phyloP scores from a whole-genome alignment of 495 filamentous ascomycete genomes.

The Aspergillus affinis region DNA sequence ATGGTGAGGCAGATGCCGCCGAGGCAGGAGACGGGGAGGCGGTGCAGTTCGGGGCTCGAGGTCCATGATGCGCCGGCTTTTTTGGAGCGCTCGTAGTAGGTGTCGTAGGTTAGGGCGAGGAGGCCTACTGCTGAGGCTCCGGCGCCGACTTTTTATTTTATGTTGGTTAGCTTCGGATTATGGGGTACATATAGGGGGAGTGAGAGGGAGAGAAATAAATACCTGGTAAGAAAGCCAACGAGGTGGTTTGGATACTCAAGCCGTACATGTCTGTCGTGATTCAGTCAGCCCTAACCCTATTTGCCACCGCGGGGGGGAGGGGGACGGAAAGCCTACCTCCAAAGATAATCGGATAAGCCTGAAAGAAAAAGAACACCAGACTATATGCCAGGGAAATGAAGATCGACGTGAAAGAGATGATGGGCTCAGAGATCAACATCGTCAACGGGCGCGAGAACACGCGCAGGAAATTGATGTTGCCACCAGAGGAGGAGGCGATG shows the following conservation, averaged over 20 bases:
- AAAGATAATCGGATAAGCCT: constrained; percentile 67
- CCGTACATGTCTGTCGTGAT: constrained; percentile 27
- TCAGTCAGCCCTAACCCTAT: background rate
- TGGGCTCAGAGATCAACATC: constrained; percentile 54
- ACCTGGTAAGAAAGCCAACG: constrained; percentile 45
- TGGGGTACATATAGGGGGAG: background rate
- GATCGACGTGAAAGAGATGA: constrained; percentile 65
- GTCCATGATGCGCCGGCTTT: constrained; percentile 38
- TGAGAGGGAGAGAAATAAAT: constrained; percentile 6
- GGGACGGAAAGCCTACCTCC: constrained; percentile 30
- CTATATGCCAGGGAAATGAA: constrained; percentile 70
- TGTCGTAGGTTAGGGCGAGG: constrained; percentile 54
- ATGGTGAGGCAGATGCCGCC: constrained; percentile 62
- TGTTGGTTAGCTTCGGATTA: background rate
- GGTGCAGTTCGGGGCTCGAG: constrained; percentile 56
- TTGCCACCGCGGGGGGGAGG: background rate
- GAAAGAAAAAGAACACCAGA: constrained; percentile 73
- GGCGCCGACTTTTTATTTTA: constrained; percentile 35
- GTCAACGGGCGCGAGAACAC: constrained; percentile 50
- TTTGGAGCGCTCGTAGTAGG: constrained; percentile 46
- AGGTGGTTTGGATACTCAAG: constrained; percentile 38
- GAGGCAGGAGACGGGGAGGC: constrained; percentile 66
- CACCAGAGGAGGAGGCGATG: constrained; percentile 37
- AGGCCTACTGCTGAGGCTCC: constrained; percentile 38
- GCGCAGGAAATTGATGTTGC: constrained; percentile 40